phyloP scores from a whole-genome alignment of 2,329 filamentous ascomycete species.

The Phaeomoniella chlamydospora region DNA sequence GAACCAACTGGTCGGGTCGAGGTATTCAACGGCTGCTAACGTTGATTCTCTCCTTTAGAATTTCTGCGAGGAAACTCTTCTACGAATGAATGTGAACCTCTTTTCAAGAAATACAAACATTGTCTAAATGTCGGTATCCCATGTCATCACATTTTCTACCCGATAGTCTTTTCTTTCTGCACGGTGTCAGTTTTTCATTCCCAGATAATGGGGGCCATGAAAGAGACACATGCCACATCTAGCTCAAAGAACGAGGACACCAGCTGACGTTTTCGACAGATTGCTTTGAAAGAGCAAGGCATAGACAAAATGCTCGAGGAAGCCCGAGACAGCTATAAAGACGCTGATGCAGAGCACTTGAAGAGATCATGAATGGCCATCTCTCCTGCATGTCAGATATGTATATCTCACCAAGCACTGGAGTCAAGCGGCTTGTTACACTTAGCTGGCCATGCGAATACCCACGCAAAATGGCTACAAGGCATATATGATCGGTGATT shows the following conservation, averaged over 20 bases:
- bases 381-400: neutral
- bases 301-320: constrained; percentile 91
- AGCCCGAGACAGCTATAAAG: constrained; percentile 74
- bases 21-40: neutral
- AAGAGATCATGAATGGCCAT: constrained; percentile 11
- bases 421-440: neutral
- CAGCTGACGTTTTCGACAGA: constrained; percentile 33
- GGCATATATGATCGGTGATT: no score
- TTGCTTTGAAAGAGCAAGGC: constrained; percentile 71
- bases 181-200: no score
- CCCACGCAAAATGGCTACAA: neutral
- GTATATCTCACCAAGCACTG: neutral
- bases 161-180: no score
- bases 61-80: constrained; percentile 76
- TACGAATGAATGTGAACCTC: constrained; percentile 68
- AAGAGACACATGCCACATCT: neutral
- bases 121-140: constrained; percentile 58
- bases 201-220: no score
- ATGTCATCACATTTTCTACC: constrained; percentile 3
- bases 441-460: neutral
- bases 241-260: no score
- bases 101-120: constrained; percentile 80
- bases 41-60: constrained; percentile 40
- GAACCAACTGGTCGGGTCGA: no score
- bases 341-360: constrained; percentile 65